Conservation (phyloP, 2,329 filamentous ascomycete genomes). For the Penicillium janthinellum region DNA sequence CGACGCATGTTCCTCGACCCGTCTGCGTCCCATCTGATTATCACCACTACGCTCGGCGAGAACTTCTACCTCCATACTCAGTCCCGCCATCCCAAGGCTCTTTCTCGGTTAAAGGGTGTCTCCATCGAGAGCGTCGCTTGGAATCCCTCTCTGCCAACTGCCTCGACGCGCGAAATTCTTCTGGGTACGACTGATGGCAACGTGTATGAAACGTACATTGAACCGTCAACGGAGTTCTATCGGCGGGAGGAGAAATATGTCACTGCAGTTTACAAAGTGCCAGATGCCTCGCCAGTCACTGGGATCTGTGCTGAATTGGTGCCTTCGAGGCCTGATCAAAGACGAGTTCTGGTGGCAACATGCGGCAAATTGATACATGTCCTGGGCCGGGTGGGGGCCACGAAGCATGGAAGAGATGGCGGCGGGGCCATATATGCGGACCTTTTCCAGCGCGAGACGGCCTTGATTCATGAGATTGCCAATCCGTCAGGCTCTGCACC, state of each 20-base stretch:
- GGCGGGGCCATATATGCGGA: constrained; percentile 82
- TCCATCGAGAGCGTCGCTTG: constrained; percentile 88
- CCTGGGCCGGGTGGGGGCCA: constrained; percentile 67
- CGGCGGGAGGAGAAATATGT: constrained; percentile 91
- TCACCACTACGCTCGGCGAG: constrained; percentile 88
- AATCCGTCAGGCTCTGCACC: constrained; percentile 60
- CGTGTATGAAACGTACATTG: constrained; percentile 92
- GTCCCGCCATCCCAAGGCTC: constrained; percentile 79
- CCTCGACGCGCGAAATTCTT: constrained; percentile 91
- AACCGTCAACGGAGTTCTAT: constrained; percentile 93
- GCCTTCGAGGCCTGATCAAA: constrained; percentile 66
- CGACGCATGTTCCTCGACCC: constrained; percentile 96
- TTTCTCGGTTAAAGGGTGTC: constrained; percentile 82
- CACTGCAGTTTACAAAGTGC: constrained; percentile 77
- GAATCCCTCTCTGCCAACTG: constrained; percentile 90
- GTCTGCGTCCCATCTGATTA: constrained; percentile 88
- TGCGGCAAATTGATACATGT: constrained; percentile 78
- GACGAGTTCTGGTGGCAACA: constrained; percentile 79
- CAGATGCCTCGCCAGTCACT: constrained; percentile 74
- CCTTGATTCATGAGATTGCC: constrained; percentile 72
- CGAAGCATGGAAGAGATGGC: constrained; percentile 70
- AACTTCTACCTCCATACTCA: constrained; percentile 98
- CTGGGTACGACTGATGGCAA: constrained; percentile 91
- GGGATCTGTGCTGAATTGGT: constrained; percentile 83
- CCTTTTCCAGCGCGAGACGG: constrained; percentile 84